phyloP scores from a whole-genome alignment of 1,284 basidiomycete species.

The Pyrrhoderma noxium region DNA sequence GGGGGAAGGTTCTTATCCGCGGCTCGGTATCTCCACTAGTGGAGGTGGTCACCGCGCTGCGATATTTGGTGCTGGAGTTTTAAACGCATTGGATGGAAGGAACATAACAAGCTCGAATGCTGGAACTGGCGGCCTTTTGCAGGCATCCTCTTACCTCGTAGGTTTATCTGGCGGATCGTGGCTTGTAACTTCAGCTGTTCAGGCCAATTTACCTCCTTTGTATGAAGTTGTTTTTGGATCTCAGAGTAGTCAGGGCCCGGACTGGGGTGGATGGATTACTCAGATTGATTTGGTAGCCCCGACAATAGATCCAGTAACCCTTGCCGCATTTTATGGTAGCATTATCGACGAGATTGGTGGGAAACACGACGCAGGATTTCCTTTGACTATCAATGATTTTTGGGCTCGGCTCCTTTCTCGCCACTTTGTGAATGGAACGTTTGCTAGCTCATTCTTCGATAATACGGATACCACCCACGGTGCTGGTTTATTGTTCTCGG shows the following conservation, averaged over 20 bases:
- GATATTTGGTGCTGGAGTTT: conserved; percentile 41
- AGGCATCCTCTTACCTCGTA: conserved; percentile 36
- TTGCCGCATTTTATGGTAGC: conserved; percentile 22
- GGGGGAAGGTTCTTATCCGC: conserved; percentile 25
- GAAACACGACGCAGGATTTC: conserved; percentile 27
- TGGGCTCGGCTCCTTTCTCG: conserved; percentile 31
- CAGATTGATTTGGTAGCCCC: conserved; percentile 24
- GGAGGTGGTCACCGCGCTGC: conserved; percentile 44
- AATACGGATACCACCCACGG: conserved; percentile 28
- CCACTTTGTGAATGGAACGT: conserved; percentile 36
- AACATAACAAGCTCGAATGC: conserved; percentile 34
- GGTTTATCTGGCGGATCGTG: conserved; percentile 39
- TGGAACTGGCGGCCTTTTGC: conserved; percentile 46
- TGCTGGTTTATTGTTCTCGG: conserved; percentile 31
- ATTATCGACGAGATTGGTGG: conserved; percentile 27
- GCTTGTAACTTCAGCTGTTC: conserved; percentile 32
- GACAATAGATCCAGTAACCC: conserved; percentile 5
- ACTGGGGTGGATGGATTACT: conserved; percentile 33
- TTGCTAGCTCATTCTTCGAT: conserved; percentile 26
- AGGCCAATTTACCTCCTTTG: conserved; percentile 34
- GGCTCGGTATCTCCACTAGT: conserved; percentile 37
- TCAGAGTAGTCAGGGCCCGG: conserved; percentile 11
- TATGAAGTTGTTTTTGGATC: conserved; percentile 32
- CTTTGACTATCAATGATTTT: conserved; percentile 30
- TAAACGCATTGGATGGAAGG: conserved; percentile 43